Conservation (phyloP, 2,329 filamentous ascomycete species). For the Gremmenia infestans region DNA sequence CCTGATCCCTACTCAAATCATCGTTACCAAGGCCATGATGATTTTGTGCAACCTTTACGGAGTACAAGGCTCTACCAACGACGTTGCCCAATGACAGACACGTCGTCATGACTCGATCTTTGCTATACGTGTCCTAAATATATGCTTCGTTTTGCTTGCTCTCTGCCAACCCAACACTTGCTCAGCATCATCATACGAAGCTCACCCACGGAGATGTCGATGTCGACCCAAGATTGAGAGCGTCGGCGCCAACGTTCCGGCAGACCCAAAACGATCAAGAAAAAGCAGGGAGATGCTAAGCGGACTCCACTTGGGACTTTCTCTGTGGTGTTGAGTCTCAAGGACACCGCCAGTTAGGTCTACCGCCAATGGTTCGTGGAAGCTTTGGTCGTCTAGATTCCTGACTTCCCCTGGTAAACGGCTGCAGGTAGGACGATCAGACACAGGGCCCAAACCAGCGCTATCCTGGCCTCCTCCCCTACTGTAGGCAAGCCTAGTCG, state of each 20-base stretch:
- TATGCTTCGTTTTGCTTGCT: neutral
- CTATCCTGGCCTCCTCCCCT: neutral
- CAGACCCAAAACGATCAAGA: neutral
- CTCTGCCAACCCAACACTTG: neutral
- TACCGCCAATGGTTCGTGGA: neutral
- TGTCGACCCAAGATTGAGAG: neutral
- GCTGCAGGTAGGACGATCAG: constrained; percentile 7
- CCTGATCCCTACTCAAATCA: constrained; percentile 6
- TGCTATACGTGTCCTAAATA: neutral
- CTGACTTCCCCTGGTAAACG: neutral
- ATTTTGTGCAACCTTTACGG: neutral
- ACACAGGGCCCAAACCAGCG: constrained; percentile 4
- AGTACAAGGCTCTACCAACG: neutral
- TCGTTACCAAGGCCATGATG: constrained; percentile 1
- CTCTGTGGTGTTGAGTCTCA: no score
- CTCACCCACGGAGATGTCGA: neutral
- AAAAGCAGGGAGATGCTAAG: neutral
- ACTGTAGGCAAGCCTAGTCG: neutral
- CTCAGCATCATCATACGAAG: neutral
- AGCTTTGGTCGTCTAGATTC: neutral
- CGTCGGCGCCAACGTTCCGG: neutral
- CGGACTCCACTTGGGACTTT: neutral
- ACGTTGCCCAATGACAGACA: neutral
- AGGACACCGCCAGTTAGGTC: neutral
- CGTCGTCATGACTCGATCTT: neutral